Conservation (phyloP, 495 filamentous ascomycete genomes). For the Achaetomiella virescens region DNA sequence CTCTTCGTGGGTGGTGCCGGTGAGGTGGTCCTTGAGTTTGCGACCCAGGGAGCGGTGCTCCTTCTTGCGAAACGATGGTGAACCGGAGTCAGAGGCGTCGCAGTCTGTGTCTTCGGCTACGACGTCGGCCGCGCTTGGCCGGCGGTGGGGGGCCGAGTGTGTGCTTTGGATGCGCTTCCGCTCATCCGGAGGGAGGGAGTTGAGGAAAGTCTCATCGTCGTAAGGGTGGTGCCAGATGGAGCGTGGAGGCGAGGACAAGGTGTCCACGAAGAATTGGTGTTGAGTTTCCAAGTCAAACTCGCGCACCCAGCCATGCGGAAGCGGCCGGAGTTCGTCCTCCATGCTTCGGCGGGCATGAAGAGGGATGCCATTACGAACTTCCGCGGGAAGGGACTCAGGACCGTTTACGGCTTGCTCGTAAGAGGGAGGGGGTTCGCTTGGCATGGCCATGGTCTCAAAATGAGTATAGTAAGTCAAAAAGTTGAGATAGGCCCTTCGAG, state of each 20-base stretch:
- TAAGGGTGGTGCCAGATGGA: conserved; percentile 31
- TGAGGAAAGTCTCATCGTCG: conserved; percentile 24
- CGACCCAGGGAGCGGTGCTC: not conserved
- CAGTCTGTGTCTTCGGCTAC: conserved; percentile 17
- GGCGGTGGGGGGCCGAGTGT: not conserved
- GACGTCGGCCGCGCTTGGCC: conserved; percentile 5
- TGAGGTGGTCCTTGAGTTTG: conserved; percentile 25
- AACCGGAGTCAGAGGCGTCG: conserved; percentile 4
- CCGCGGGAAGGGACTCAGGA: not conserved
- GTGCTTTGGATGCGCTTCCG: conserved; percentile 3
- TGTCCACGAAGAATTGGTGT: conserved; percentile 34
- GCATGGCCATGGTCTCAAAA: conserved; percentile 12
- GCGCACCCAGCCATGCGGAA: conserved; percentile 26
- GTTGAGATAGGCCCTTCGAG: too few species aligned
- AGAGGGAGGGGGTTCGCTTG: conserved; percentile 11
- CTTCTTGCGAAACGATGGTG: not conserved
- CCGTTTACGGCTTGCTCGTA: conserved; percentile 18
- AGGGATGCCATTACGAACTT: conserved; percentile 23
- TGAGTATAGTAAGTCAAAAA: not conserved
- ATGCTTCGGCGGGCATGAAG: conserved; percentile 24
- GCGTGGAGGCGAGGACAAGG: conserved; percentile 16
- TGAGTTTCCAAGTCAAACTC: conserved; percentile 23
- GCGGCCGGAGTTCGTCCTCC: conserved; percentile 29
- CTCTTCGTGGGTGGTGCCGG: conserved; percentile 23
- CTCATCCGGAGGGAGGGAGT: conserved; percentile 8